Percentiles rank a stretch among this genome's conserved stretches.
Conservation (phyloP, 257 asterid genomes). For the Solanum pinnatisectum region DNA sequence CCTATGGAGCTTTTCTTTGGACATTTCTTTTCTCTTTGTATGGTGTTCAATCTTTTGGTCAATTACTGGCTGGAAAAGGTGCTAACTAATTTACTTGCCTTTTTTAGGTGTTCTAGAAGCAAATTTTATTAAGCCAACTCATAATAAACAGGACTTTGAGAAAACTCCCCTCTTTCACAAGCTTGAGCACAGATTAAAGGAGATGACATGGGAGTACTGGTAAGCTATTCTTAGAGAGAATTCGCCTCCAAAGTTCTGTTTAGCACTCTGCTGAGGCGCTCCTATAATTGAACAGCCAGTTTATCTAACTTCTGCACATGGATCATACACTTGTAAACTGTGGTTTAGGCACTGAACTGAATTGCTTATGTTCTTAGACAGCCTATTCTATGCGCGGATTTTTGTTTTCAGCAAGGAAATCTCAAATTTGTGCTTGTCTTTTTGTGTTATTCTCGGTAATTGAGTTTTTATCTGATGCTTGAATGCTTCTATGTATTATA, state of each 20-base stretch:
- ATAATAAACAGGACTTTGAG: slow-evolving; percentile 94
- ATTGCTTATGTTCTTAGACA: background rate
- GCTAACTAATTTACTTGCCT: slow-evolving; percentile 1
- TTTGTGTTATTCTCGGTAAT: background rate
- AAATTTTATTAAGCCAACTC: slow-evolving; percentile 74
- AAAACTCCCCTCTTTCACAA: slow-evolving; percentile 85
- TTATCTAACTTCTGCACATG: background rate
- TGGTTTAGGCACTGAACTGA: background rate
- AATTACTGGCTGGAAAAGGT: background rate
- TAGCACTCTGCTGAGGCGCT: background rate
- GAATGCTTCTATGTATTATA: background rate
- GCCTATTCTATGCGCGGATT: background rate
- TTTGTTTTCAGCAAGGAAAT: background rate
- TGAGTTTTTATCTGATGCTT: slow-evolving; percentile 7
- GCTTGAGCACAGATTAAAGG: slow-evolving; percentile 81
- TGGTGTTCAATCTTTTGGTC: background rate
- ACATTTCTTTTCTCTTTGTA: background rate
- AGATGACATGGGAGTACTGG: slow-evolving; percentile 90
- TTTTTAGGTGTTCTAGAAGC: slow-evolving; percentile 84
- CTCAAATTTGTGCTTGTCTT: background rate
- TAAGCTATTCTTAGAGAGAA: slow-evolving; percentile 9
- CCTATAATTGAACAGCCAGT: background rate
- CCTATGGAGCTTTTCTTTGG: slow-evolving; percentile 1
- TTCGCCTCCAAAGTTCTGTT: background rate
- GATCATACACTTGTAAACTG: background rate